These are phyloP conservation scores for Aspergillus mulundensis DNA, from an alignment of 495 filamentous ascomycete species.

Conservation along the genomic window DNA sequence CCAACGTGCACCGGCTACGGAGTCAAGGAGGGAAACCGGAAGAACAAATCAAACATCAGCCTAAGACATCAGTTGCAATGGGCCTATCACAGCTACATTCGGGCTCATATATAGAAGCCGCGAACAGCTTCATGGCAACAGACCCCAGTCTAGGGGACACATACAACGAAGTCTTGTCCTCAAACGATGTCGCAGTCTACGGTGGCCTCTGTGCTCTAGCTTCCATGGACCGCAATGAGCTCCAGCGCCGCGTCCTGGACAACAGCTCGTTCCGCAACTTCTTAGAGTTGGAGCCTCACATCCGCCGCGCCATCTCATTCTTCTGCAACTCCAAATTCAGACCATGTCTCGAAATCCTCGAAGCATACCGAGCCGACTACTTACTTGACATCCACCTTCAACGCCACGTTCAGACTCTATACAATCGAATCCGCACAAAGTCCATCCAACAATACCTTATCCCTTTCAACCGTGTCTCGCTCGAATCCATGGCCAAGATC, in stretches of 20 bases:
- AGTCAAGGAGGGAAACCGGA: constrained; percentile 56
- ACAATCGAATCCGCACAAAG: constrained; percentile 73
- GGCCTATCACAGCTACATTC: constrained; percentile 69
- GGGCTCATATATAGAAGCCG: constrained; percentile 67
- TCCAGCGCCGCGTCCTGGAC: constrained; percentile 74
- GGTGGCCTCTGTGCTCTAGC: constrained; percentile 88
- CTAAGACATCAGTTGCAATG: constrained; percentile 61
- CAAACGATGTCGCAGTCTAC: constrained; percentile 89
- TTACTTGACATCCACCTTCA: constrained; percentile 86
- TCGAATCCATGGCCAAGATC: constrained; percentile 63
- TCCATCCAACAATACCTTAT: constrained; percentile 88
- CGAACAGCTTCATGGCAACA: constrained; percentile 62
- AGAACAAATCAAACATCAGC: constrained; percentile 52
- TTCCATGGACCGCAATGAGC: constrained; percentile 73
- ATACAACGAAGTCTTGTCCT: constrained; percentile 69
- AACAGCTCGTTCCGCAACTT: constrained; percentile 77
- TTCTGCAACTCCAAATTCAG: constrained; percentile 88
- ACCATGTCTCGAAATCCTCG: constrained; percentile 74
- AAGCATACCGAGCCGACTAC: constrained; percentile 78
- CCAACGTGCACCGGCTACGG: constrained; percentile 65
- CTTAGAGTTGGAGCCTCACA: constrained; percentile 89
- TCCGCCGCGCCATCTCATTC: constrained; percentile 81
- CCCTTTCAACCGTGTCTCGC: constrained; percentile 70
- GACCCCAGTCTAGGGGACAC: constrained; percentile 47
- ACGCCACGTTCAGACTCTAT: constrained; percentile 65